Evolutionary conservation across 140 eudicot species (phyloP).

Genomic region (Stevia rebaudiana): DNA sequence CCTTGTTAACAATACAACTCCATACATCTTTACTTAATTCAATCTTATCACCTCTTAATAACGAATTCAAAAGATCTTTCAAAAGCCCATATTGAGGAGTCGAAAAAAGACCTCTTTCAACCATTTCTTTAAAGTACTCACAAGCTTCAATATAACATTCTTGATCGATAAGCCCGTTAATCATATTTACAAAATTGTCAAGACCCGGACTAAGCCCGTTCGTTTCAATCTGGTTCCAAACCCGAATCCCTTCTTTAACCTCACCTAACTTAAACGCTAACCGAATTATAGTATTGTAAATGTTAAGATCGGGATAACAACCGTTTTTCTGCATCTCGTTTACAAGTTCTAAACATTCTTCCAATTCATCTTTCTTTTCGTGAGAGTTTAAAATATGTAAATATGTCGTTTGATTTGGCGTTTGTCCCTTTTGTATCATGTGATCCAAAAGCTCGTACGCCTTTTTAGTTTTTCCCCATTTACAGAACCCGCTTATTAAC

Average conservation of each 20-base stretch:
- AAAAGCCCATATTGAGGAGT: conserved; percentile 74
- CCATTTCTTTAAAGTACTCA: conserved; percentile 74
- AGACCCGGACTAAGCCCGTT: conserved; percentile 54
- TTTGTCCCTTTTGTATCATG: conserved; percentile 65
- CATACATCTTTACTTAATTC: conserved; percentile 71
- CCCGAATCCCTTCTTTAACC: conserved; percentile 51
- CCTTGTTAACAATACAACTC: conserved; percentile 60
- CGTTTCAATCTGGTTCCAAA: conserved; percentile 64
- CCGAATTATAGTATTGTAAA: conserved; percentile 60
- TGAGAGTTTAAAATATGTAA: conserved; percentile 61
- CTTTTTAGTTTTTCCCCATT: conserved; percentile 59
- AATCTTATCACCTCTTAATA: conserved; percentile 64
- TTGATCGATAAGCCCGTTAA: conserved; percentile 64
- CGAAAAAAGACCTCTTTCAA: conserved; percentile 56
- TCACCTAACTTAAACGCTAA: conserved; percentile 81
- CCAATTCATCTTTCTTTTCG: conserved; percentile 87
- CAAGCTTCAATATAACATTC: conserved; percentile 62
- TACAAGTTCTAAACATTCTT: conserved; percentile 73
- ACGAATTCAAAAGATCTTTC: conserved; percentile 57
- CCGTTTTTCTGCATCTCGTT: conserved; percentile 66
- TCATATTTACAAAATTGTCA: conserved; percentile 65
- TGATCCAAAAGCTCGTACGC: conserved; percentile 58
- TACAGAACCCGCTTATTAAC: conserved; percentile 75
- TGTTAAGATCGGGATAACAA: conserved; percentile 46
- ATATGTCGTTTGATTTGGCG: conserved; percentile 67